Evolutionary conservation across 2,329 filamentous ascomycete genomes (phyloP), one percentile per base, ranked within the genome.

Genomic region (Alternaria angustiovoidea): DNA sequence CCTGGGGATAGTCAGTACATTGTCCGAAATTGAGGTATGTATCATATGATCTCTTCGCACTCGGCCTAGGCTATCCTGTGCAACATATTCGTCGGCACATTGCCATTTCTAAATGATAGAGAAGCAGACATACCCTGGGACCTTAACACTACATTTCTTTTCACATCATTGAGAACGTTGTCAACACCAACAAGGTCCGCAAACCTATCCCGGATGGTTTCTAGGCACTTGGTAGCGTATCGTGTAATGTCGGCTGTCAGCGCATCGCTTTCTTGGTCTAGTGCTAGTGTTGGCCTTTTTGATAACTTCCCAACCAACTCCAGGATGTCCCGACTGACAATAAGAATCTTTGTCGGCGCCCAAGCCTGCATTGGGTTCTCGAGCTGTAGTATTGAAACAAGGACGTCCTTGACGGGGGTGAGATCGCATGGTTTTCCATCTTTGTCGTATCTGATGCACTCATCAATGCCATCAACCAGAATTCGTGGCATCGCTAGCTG

Each of bases 1-100:
- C 57, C 57, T 59, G n/a, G 54, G 51, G 16, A 64, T 53, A 18
- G 12, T 48, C 6, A 66, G 41, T 8, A 53, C 16, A 4, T 56
- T 28, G 9, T 46, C 54, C 5, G 7, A n/a, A 3, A n/a, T 18
- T 7, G 0, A 24, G 22, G 22, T 24, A 24, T 0, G 22, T 24
- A 24, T 24, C 22, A 24, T 24, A 2, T 24, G 22, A 24, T 24
- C 5, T 24, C 22, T 24, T 24, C 5, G 22, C 22, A 24, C 22
- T 24, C 22, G 0, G 22, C 22, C 5, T 0, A 0, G 22, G 0
- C 22, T 24, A 24, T 24, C 22, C 22, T 0, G 5, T 24, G 5
- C 22, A 24, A 24, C 22, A 24, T 0, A 24, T 5, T 24, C 22
- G 22, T 24, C 22, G 0, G 1, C 22, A 7, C 22, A 24, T 24